These are phyloP conservation scores for Allomyces macrogynus DNA, from an alignment of 192 early-diverging fungal genomes.

Conservation along the genomic window DNA sequence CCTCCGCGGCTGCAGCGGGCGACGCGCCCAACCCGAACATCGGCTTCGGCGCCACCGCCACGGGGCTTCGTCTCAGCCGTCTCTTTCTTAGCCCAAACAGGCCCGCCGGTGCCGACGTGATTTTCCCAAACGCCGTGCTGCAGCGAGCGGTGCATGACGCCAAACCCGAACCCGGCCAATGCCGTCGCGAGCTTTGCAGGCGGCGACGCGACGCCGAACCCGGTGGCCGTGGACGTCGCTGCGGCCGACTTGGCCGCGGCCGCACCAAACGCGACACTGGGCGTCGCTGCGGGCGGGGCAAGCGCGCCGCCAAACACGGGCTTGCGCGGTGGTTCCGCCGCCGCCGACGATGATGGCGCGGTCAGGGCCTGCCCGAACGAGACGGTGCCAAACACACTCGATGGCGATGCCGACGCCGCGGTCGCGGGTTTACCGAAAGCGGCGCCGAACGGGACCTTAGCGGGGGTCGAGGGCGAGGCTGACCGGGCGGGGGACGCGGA, in stretches of 20 bases:
- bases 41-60: no score
- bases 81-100: no score
- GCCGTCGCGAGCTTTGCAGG: no score
- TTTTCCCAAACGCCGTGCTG: no score
- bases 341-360: slow-evolving; percentile 6
- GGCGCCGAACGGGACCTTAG: background rate
- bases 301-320: slow-evolving; percentile 15
- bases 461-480: background rate
- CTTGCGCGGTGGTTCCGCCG: slow-evolving; percentile 6
- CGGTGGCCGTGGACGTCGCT: background rate
- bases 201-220: no score
- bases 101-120: no score
- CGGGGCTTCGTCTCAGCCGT: no score
- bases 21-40: no score
- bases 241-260: slow-evolving; percentile 5
- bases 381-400: slow-evolving; percentile 1
- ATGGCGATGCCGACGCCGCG: slow-evolving; percentile 3
- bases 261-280: slow-evolving; percentile 6
- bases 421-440: background rate
- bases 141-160: no score
- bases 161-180: no score
- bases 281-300: slow-evolving; percentile 7
- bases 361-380: slow-evolving; percentile 11
- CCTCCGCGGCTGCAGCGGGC: no score
- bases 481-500: slow-evolving; percentile 3